phyloP scores from a whole-genome alignment of 225 moss, liverwort and hornwort species.

The Bryum argenteum region DNA sequence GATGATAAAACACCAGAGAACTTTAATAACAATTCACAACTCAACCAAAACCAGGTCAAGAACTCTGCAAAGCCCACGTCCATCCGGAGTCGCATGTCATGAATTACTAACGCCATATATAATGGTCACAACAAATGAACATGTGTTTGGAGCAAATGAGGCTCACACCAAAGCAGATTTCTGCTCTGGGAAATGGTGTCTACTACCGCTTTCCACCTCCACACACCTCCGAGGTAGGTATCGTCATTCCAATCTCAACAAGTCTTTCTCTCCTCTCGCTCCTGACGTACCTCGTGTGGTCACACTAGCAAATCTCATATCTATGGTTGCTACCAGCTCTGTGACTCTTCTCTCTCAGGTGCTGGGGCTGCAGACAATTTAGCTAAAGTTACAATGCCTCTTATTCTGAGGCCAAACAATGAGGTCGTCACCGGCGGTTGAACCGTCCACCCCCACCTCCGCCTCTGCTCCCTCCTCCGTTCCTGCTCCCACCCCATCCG shows the following conservation, averaged over 20 bases:
- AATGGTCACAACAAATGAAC: no score
- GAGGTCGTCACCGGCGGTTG: conserved; percentile 37
- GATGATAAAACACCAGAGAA: no score
- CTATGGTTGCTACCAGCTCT: conserved; percentile 3
- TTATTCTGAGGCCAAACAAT: conserved; percentile 28
- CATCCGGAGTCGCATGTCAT: not conserved
- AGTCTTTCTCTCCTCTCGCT: not conserved
- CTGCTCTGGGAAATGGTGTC: conserved; percentile 20
- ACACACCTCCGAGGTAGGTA: conserved; percentile 7
- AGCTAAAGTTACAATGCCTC: conserved; percentile 43
- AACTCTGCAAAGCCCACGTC: not conserved
- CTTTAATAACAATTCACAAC: no score
- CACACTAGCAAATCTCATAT: not conserved
- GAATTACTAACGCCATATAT: no score
- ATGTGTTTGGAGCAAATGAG: not conserved
- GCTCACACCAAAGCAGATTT: conserved; percentile 31
- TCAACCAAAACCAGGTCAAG: not conserved
- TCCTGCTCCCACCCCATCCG: conserved; percentile 25
- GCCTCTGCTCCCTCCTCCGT: conserved; percentile 37
- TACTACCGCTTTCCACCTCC: conserved; percentile 27
- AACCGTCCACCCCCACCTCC: conserved; percentile 57
- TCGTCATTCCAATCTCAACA: not conserved
- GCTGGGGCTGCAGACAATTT: conserved; percentile 35
- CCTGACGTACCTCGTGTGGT: not conserved
- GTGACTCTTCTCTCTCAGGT: conserved; percentile 19